A percentile compares a stretch with the other conserved stretches of the same genome.
Conservation (phyloP, 352 stramenopile genomes). For the Blastocystis sp. region DNA sequence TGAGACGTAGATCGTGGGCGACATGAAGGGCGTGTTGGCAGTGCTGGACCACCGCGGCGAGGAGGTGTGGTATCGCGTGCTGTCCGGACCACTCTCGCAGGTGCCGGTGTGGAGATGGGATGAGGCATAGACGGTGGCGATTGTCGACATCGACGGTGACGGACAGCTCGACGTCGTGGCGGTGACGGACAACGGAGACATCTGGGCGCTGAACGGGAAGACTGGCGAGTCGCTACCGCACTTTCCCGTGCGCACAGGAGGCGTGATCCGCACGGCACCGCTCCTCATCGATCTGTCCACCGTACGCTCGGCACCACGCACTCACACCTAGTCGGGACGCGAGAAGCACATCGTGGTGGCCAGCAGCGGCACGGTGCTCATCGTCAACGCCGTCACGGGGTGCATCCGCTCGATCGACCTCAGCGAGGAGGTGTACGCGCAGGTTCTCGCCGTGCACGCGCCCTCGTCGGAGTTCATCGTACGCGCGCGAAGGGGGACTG, state of each 20-base stretch:
- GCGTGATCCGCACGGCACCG: neutral
- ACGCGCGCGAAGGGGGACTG: neutral
- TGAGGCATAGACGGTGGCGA: neutral
- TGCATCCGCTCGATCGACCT: slow-evolving; percentile 32
- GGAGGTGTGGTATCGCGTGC: slow-evolving; percentile 46
- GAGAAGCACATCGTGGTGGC: slow-evolving; percentile 20
- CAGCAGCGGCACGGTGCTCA: slow-evolving; percentile 8
- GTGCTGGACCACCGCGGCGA: slow-evolving; percentile 40
- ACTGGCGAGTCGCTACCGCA: neutral
- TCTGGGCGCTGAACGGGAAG: slow-evolving; percentile 45
- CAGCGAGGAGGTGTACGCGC: slow-evolving; percentile 34
- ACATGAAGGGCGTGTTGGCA: slow-evolving; percentile 30
- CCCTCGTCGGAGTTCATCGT: neutral
- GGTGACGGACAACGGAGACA: slow-evolving; percentile 54
- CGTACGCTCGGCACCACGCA: neutral
- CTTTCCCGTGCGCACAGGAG: slow-evolving; percentile 45
- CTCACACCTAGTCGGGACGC: neutral
- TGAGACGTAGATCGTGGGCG: slow-evolving; percentile 9
- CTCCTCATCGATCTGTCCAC: slow-evolving; percentile 11
- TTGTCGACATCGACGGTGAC: slow-evolving; percentile 22
- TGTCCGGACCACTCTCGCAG: slow-evolving; percentile 43
- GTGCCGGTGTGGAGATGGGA: neutral
- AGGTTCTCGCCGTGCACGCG: slow-evolving; percentile 8
- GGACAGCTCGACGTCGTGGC: slow-evolving; percentile 42
- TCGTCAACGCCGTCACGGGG: slow-evolving; percentile 28